Evolutionary conservation across 805 yeast genomes (phyloP), one percentile per base, ranked within the genome.

Genomic region (Metschnikowia similis): DNA sequence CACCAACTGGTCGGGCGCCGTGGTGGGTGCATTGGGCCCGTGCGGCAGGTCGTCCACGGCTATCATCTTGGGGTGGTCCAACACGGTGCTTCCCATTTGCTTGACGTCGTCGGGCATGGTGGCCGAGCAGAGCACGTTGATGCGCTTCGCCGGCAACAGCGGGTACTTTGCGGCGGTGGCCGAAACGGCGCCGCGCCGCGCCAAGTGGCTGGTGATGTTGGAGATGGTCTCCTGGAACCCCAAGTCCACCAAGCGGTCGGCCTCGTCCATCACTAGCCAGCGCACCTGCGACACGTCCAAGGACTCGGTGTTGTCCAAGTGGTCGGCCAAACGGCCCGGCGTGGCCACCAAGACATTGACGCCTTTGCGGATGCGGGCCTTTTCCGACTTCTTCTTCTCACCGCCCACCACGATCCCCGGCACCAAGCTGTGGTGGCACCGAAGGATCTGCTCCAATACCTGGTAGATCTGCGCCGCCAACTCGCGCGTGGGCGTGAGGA

Each of bases 401-500:
- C 99, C 99, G 63, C 99, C 99, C 69, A 90, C 90, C 27, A 94
- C 96, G 37, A 91, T 81, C 36, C 98, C 96, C 0, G 99, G 97
- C 5, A 95, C 99, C 39, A 94, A 79, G 66, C 87, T 82, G 62
- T 88, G 96, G 64, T 92, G 85, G 62, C 91, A 82, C 48, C 86
- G 77, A 36, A 84, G 76, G 31, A 94, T 66, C 2, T 81, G 74
- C 58, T 87, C 92, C 51, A 90, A 74, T 3, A 91, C 96, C 6
- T 85, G 73, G 62, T 87, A 86, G 45, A 92, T 90, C 67, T 94
- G 99, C 6, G 82, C 81, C 0, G 98, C 96, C 61, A 94, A 76
- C 67, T 94, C 99, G 66, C 99, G 80, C 0, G 99, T 94, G 8
- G 99, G 99, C 0, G 96, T 85, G 55, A 94, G 69, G 32, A 94